These are phyloP conservation scores for Edaphochlamys debaryana DNA, from an alignment of 139 green algal genomes.

Conservation along the genomic window DNA sequence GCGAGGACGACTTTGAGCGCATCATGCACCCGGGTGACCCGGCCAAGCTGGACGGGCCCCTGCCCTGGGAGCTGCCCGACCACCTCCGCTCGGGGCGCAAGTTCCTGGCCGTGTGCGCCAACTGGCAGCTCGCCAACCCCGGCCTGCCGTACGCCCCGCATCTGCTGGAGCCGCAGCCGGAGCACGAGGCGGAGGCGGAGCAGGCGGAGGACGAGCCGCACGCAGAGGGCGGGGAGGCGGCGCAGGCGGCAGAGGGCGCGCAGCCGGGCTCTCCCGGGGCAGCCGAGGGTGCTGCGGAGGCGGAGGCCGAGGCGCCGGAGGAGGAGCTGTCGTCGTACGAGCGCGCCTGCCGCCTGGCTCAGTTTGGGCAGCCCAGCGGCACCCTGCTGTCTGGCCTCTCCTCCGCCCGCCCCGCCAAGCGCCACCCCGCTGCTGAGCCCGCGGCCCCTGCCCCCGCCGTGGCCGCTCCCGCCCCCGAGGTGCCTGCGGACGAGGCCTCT, in stretches of 20 bases:
- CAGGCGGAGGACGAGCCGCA: neutral
- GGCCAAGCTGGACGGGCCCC: slow-evolving; percentile 59
- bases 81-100: slow-evolving; percentile 45
- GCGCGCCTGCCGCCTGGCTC: neutral
- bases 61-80: slow-evolving; percentile 63
- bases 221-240: neutral
- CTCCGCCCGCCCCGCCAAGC: too few species aligned
- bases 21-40: slow-evolving; percentile 55
- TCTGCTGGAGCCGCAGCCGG: slow-evolving; percentile 3
- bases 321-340: slow-evolving; percentile 40
- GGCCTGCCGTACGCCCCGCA: slow-evolving; percentile 19
- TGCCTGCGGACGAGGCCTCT: too few species aligned
- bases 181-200: neutral
- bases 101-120: slow-evolving; percentile 52
- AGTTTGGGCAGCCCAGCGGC: slow-evolving; percentile 28
- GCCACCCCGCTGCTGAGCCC: too few species aligned
- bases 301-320: too few species aligned
- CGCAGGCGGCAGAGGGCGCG: neutral
- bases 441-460: too few species aligned
- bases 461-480: too few species aligned
- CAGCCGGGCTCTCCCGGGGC: too few species aligned
- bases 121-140: slow-evolving; percentile 57
- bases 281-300: too few species aligned
- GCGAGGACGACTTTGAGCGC: slow-evolving; percentile 41
- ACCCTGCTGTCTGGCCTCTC: too few species aligned